Evolutionary conservation across 257 asterid genomes (phyloP).

Genomic region (Solanum verrucosum): DNA sequence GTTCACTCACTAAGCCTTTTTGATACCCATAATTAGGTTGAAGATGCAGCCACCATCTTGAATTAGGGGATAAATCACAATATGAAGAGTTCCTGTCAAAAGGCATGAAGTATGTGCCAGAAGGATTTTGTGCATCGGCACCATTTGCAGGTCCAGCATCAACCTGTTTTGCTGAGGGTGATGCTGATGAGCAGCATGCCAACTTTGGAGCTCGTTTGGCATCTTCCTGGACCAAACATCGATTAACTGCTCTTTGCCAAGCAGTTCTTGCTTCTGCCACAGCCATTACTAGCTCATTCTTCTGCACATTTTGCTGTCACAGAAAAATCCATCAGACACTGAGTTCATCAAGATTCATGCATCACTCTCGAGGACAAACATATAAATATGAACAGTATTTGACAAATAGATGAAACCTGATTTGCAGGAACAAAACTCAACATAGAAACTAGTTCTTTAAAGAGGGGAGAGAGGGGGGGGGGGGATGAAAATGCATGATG

Average conservation of each 20-base stretch:
- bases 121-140: constrained; percentile 25
- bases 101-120: constrained; percentile 25
- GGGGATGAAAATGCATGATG: background rate
- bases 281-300: constrained; percentile 50
- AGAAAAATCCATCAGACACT: background rate
- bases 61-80: constrained; percentile 50
- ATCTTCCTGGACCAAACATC: constrained; percentile 87
- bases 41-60: constrained; percentile 83
- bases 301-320: constrained; percentile 8
- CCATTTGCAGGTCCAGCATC: constrained; percentile 28
- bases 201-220: constrained; percentile 91
- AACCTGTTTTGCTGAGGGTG: constrained; percentile 31
- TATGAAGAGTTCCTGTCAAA: constrained; percentile 29
- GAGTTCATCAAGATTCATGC: background rate
- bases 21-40: constrained; percentile 39
- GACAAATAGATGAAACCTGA: background rate
- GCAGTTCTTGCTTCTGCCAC: constrained; percentile 78
- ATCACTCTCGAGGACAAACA: background rate
- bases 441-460: background rate
- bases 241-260: constrained; percentile 81
- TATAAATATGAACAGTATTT: background rate
- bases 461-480: background rate
- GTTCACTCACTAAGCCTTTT: constrained; percentile 27
- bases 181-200: constrained; percentile 58
- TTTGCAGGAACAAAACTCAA: background rate